Percentiles rank a stretch among this genome's conserved stretches.
These are phyloP conservation scores for Crithidia fasciculata DNA, from an alignment of 208 protist species.

Conservation along the genomic window DNA sequence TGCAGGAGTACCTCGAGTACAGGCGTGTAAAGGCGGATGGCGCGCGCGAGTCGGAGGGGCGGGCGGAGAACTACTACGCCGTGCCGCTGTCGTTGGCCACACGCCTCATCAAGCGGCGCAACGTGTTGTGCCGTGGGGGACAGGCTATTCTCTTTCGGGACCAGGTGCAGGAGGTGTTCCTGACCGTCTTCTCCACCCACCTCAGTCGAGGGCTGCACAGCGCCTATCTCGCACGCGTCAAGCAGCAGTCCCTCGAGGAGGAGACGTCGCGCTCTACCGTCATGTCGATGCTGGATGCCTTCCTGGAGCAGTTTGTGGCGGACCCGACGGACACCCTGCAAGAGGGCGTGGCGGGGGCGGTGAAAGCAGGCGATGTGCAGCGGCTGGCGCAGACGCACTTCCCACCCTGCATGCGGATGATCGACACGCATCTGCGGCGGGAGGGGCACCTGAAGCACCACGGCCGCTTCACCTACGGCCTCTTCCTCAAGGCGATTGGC, in stretches of 20 bases:
- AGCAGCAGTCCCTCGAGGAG: slow-evolving; percentile 62
- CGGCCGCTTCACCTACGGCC: slow-evolving; percentile 88
- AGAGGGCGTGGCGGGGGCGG: slow-evolving; percentile 59
- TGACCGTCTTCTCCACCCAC: slow-evolving; percentile 71
- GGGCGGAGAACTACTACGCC: slow-evolving; percentile 72
- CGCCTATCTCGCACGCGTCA: slow-evolving; percentile 71
- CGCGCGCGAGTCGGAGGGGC: slow-evolving; percentile 38
- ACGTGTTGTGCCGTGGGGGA: slow-evolving; percentile 69
- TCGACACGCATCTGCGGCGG: slow-evolving; percentile 81
- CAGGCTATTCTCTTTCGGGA: slow-evolving; percentile 78
- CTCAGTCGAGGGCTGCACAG: slow-evolving; percentile 80
- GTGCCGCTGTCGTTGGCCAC: slow-evolving; percentile 79
- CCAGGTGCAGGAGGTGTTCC: slow-evolving; percentile 88
- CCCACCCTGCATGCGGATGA: slow-evolving; percentile 90
- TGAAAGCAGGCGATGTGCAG: slow-evolving; percentile 78
- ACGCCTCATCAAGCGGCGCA: slow-evolving; percentile 76
- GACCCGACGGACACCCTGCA: slow-evolving; percentile 61
- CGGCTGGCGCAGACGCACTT: slow-evolving; percentile 86
- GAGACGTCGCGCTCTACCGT: slow-evolving; percentile 70
- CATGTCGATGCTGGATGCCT: slow-evolving; percentile 86
- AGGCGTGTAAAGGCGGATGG: slow-evolving; percentile 35
- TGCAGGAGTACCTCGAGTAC: slow-evolving; percentile 78
- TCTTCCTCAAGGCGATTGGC: slow-evolving; percentile 92
- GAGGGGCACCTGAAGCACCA: slow-evolving; percentile 91
- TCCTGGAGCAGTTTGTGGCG: slow-evolving; percentile 82